A percentile compares a stretch with the other conserved stretches of the same genome.
These are phyloP conservation scores for Rhynchosporium graminicola DNA, from an alignment of 2,329 filamentous ascomycete genomes.

Conservation along the genomic window DNA sequence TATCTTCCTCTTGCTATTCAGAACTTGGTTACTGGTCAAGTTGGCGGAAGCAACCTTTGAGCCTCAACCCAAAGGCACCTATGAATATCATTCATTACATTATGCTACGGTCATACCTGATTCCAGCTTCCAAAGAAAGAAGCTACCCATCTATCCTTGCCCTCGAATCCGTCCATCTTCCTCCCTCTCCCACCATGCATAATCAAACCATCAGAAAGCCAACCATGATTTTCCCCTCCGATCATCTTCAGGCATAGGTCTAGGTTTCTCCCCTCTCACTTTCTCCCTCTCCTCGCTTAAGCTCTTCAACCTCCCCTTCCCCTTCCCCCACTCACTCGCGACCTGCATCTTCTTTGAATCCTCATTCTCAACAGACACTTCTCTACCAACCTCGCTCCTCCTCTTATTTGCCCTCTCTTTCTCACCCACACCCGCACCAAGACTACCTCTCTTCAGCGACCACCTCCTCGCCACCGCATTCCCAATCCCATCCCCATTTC, in stretches of 20 bases:
- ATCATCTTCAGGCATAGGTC: not conserved
- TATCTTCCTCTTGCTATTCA: too few species aligned
- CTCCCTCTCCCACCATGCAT: not conserved
- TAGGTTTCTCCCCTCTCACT: not conserved
- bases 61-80: too few species aligned
- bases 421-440: not conserved
- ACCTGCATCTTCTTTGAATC: not conserved
- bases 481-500: not conserved
- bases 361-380: not conserved
- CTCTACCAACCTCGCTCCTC: not conserved
- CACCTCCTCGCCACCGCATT: not conserved
- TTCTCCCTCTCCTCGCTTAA: not conserved
- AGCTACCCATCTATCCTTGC: too few species aligned
- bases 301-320: not conserved
- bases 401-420: not conserved
- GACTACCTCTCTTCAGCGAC: not conserved
- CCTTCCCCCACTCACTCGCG: constrained; percentile 1
- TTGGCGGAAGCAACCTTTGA: too few species aligned
- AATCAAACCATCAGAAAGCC: not conserved
- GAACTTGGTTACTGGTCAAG: too few species aligned
- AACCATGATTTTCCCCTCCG: not conserved
- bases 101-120: too few species aligned
- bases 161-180: too few species aligned
- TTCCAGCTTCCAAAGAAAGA: too few species aligned
- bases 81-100: too few species aligned